Evolutionary conservation across 495 filamentous ascomycete genomes (phyloP).

Genomic region (Filosporella fistucella): DNA sequence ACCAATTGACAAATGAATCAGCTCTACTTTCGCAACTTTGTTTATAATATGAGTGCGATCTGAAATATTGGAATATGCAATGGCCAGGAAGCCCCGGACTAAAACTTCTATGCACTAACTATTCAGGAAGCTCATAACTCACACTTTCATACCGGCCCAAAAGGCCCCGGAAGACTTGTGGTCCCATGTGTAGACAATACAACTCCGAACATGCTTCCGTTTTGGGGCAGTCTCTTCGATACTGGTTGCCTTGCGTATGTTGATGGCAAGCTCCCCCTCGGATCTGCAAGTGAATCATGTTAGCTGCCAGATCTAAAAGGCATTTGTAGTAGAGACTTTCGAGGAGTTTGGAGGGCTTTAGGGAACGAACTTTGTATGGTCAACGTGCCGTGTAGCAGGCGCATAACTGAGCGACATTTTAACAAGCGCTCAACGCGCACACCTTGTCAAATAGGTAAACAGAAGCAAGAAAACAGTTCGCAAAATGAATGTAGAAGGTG

Average conservation of each 20-base stretch:
- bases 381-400: slow-evolving; percentile 20
- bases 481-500: slow-evolving; percentile 6
- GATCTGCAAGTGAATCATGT: slow-evolving; percentile 50
- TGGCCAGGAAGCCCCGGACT: too few species aligned
- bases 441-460: neutral
- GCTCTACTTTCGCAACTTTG: too few species aligned
- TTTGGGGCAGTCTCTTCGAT: slow-evolving; percentile 95
- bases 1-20: too few species aligned
- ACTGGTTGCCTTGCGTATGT: slow-evolving; percentile 95
- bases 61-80: too few species aligned
- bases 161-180: slow-evolving; percentile 95
- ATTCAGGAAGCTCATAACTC: too few species aligned
- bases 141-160: slow-evolving; percentile 99
- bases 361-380: slow-evolving; percentile 24
- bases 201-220: slow-evolving; percentile 96
- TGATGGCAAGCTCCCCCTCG: slow-evolving; percentile 88
- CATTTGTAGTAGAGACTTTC: neutral
- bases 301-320: neutral
- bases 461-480: slow-evolving; percentile 3
- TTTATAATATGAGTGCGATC: too few species aligned
- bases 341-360: neutral
- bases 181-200: slow-evolving; percentile 99
- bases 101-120: too few species aligned
- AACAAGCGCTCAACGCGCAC: slow-evolving; percentile 8
- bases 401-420: slow-evolving; percentile 20